A percentile compares a stretch with the other conserved stretches of the same genome.
Evolutionary conservation across 148 eudicot genomes (phyloP).

Genomic region (Selenicereus undatus): DNA sequence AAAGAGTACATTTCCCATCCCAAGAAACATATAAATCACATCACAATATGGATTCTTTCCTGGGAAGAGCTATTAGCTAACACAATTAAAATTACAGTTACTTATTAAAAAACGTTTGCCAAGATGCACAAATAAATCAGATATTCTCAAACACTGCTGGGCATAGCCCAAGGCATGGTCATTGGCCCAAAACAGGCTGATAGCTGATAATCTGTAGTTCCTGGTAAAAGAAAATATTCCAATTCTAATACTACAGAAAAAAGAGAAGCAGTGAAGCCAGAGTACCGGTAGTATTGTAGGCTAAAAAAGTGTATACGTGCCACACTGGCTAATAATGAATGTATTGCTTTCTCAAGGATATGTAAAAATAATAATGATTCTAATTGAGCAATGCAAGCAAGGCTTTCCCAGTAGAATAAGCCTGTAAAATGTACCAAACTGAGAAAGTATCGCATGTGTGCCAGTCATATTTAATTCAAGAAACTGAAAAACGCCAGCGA

Average conservation of each 20-base stretch:
- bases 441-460: no score
- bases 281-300: not conserved
- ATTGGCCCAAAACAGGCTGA: not conserved
- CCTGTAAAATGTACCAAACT: no score
- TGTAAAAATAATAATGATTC: no score
- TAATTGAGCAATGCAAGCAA: no score
- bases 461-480: no score
- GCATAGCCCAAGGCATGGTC: not conserved
- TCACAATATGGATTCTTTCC: not conserved
- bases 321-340: no score
- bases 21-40: not conserved
- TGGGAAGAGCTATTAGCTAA: no score
- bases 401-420: no score
- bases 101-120: no score
- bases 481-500: no score
- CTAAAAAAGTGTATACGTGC: not conserved
- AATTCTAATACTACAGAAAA: not conserved
- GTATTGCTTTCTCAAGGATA: no score
- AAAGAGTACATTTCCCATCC: not conserved
- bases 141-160: not conserved
- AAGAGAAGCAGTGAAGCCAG: not conserved
- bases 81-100: no score
- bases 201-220: not conserved
- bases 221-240: not conserved
- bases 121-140: not conserved